These are phyloP conservation scores for Colletotrichum tabaci DNA, from an alignment of 2,329 filamentous ascomycete genomes.

Conservation along the genomic window DNA sequence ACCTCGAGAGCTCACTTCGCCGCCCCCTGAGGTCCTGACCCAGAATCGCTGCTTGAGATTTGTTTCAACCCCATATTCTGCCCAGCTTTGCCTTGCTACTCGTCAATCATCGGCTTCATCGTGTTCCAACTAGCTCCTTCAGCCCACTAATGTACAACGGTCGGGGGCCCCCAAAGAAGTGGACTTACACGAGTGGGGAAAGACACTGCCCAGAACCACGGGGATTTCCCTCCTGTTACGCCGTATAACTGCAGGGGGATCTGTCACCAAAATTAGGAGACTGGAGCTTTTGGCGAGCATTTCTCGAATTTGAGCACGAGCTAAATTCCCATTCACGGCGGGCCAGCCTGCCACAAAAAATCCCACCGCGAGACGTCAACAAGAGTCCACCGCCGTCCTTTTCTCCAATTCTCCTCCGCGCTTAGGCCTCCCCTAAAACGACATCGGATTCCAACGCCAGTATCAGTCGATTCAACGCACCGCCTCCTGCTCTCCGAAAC, in stretches of 20 bases:
- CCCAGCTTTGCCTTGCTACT: not conserved
- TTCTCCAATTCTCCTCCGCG: constrained; percentile 27
- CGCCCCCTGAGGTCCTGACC: constrained; percentile 15
- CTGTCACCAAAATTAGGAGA: constrained; percentile 37
- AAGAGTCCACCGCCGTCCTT: constrained; percentile 13
- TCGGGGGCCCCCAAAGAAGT: constrained; percentile 7
- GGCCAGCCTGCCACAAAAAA: constrained; percentile 25
- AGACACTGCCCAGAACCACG: constrained; percentile 29
- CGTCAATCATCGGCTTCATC: not conserved
- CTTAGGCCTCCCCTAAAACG: constrained; percentile 31
- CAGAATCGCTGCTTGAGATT: constrained; percentile 25
- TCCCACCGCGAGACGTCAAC: constrained; percentile 30
- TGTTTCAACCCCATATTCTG: constrained; percentile 27
- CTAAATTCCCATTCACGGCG: constrained; percentile 11
- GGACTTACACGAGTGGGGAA: constrained; percentile 22
- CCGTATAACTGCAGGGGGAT: constrained; percentile 22
- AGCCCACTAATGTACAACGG: not conserved
- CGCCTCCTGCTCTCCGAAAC: constrained; percentile 32
- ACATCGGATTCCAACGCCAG: constrained; percentile 25
- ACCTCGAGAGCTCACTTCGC: constrained; percentile 12
- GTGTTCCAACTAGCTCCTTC: not conserved
- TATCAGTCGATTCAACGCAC: constrained; percentile 11
- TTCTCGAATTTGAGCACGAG: constrained; percentile 16
- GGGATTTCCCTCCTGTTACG: constrained; percentile 5
- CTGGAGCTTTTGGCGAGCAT: constrained; percentile 18